phyloP scores from a whole-genome alignment of 352 stramenopile genomes.

The Thraustotheca clavata region DNA sequence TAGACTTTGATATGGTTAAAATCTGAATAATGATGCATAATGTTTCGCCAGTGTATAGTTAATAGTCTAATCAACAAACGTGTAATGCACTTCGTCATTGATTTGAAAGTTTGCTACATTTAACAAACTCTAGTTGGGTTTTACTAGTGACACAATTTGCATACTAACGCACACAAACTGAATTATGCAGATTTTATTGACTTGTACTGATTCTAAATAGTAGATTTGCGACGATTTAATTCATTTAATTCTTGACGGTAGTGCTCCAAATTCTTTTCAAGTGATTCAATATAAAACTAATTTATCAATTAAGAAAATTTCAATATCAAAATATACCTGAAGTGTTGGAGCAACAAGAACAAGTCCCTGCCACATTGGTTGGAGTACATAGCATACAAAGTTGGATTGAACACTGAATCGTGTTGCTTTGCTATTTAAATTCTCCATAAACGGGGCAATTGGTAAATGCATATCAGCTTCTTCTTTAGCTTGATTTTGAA shows the following conservation, averaged over 20 bases:
- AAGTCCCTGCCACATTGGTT: slow-evolving; percentile 43
- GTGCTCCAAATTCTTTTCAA: slow-evolving; percentile 50
- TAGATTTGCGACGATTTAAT: slow-evolving; percentile 26
- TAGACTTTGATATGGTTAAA: too few species aligned
- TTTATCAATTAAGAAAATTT: not conserved
- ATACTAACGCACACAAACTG: too few species aligned
- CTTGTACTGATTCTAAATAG: not conserved
- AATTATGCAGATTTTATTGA: too few species aligned
- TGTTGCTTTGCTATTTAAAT: slow-evolving; percentile 46
- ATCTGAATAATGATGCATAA: too few species aligned
- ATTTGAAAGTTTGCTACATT: too few species aligned
- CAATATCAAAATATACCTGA: not conserved
- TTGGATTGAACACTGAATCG: slow-evolving; percentile 61
- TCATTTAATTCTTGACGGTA: slow-evolving; percentile 54
- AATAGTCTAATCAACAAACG: too few species aligned
- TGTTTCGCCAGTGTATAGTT: too few species aligned
- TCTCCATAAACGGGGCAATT: slow-evolving; percentile 66
- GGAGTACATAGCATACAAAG: slow-evolving; percentile 68
- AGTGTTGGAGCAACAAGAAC: not conserved
- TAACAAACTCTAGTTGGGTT: too few species aligned
- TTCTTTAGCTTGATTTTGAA: slow-evolving; percentile 55
- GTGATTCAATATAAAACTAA: slow-evolving; percentile 36
- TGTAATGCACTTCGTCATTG: too few species aligned
- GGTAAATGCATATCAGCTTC: slow-evolving; percentile 52
- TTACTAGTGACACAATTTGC: too few species aligned